Conservation (phyloP, 805 yeast species). For the Barnettozyma pratensis region DNA sequence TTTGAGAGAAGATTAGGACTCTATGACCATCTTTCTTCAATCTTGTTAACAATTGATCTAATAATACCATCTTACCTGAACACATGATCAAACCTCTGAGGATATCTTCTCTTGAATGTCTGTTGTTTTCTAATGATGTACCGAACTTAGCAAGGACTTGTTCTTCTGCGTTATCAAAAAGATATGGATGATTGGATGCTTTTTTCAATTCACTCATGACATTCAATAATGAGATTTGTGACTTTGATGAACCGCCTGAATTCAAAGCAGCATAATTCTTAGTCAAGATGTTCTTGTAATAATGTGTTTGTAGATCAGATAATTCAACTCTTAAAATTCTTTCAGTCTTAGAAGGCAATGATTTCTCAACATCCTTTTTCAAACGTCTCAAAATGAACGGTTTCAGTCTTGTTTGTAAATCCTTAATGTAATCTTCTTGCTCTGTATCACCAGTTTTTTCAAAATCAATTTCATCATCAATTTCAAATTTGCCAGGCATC, state of each 20-base stretch:
- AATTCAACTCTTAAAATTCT: slow-evolving; percentile 92
- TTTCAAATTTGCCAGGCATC: slow-evolving; percentile 90
- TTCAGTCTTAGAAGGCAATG: slow-evolving; percentile 93
- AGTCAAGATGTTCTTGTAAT: slow-evolving; percentile 89
- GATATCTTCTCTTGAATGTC: slow-evolving; percentile 65
- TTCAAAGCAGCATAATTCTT: slow-evolving; percentile 89
- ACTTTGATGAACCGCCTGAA: slow-evolving; percentile 64
- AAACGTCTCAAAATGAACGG: slow-evolving; percentile 91
- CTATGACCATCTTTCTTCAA: slow-evolving; percentile 92
- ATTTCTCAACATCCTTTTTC: slow-evolving; percentile 96
- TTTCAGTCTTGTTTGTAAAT: slow-evolving; percentile 76
- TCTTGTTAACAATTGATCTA: slow-evolving; percentile 83
- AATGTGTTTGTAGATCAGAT: slow-evolving; percentile 91
- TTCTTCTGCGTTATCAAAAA: slow-evolving; percentile 90
- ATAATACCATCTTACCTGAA: slow-evolving; percentile 94
- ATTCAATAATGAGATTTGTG: slow-evolving; percentile 79
- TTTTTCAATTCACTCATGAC: slow-evolving; percentile 95
- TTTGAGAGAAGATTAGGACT: slow-evolving; percentile 90
- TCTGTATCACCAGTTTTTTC: slow-evolving; percentile 73
- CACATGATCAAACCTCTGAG: slow-evolving; percentile 93
- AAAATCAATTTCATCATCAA: slow-evolving; percentile 93
- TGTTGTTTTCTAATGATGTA: slow-evolving; percentile 32
- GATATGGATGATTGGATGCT: slow-evolving; percentile 95
- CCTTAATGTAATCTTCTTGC: slow-evolving; percentile 85
- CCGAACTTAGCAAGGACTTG: slow-evolving; percentile 66